Conservation (phyloP, 192 early-diverging fungal genomes). For the Phlyctochytrium bullatum region DNA sequence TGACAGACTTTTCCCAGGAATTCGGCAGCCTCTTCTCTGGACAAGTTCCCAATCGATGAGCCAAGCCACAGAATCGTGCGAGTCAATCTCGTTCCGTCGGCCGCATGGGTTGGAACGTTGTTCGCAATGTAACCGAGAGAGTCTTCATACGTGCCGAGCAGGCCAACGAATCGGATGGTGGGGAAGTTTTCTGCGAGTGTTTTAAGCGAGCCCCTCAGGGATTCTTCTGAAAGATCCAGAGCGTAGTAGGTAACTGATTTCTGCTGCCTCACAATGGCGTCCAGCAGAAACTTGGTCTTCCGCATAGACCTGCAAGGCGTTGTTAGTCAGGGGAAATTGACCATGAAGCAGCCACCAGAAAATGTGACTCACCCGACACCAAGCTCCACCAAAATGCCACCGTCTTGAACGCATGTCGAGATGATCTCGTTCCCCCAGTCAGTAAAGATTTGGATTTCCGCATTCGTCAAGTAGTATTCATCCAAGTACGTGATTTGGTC, state of each 20-base stretch:
- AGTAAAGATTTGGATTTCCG: slow-evolving; percentile 81
- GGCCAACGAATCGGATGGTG: slow-evolving; percentile 70
- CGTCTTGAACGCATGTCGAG: slow-evolving; percentile 59
- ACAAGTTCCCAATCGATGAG: slow-evolving; percentile 81
- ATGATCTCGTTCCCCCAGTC: slow-evolving; percentile 59
- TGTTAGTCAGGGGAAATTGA: not conserved
- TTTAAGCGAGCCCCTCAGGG: slow-evolving; percentile 69
- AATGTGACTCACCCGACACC: slow-evolving; percentile 71
- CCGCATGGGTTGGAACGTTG: slow-evolving; percentile 43
- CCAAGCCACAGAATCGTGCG: slow-evolving; percentile 89
- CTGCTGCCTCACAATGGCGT: slow-evolving; percentile 64
- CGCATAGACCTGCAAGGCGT: slow-evolving; percentile 64
- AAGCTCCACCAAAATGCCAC: slow-evolving; percentile 78
- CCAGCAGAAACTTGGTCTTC: slow-evolving; percentile 80
- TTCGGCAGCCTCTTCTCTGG: slow-evolving; percentile 56
- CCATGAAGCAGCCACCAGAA: not conserved
- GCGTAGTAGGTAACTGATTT: slow-evolving; percentile 80
- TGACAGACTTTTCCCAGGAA: slow-evolving; percentile 65
- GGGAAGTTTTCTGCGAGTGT: slow-evolving; percentile 60
- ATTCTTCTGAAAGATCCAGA: slow-evolving; percentile 80
- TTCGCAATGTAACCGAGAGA: slow-evolving; percentile 57
- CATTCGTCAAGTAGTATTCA: slow-evolving; percentile 85
- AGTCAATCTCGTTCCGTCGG: slow-evolving; percentile 35
- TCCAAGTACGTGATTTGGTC: slow-evolving; percentile 83
- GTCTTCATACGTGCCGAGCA: slow-evolving; percentile 89